phyloP scores from a whole-genome alignment of 768 basidiomycete species.

The Mycena filopes region DNA sequence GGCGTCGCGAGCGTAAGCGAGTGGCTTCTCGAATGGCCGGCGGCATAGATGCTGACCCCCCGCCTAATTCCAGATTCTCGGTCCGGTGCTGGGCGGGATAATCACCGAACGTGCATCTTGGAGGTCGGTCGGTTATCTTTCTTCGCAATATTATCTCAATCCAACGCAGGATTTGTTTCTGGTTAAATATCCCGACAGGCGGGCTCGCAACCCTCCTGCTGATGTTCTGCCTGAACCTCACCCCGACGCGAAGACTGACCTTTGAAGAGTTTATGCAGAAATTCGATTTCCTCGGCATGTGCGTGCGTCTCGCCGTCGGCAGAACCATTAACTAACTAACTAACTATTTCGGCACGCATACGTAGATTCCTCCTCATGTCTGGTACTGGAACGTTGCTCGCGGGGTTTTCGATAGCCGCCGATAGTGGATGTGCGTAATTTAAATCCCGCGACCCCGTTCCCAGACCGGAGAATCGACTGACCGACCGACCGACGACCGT shows the following conservation, averaged over 20 bases:
- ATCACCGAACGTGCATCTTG: slow-evolving; percentile 18
- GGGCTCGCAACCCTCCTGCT: slow-evolving; percentile 19
- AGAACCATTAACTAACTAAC: no score
- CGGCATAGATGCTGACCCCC: neutral
- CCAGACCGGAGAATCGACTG: no score
- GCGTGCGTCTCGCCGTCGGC: no score
- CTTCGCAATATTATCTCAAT: neutral
- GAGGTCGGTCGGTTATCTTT: slow-evolving; percentile 19
- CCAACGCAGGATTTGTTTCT: slow-evolving; percentile 4
- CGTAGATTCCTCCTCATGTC: slow-evolving; percentile 24
- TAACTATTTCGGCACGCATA: neutral
- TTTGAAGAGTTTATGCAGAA: slow-evolving; percentile 18
- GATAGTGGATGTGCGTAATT: slow-evolving; percentile 18
- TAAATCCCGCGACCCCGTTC: neutral
- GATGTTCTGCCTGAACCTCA: slow-evolving; percentile 17
- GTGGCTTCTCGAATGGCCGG: neutral
- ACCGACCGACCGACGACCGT: neutral
- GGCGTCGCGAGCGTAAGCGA: slow-evolving; percentile 19
- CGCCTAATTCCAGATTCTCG: slow-evolving; percentile 8
- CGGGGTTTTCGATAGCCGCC: slow-evolving; percentile 21
- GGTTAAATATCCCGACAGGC: slow-evolving; percentile 22
- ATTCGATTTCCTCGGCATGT: slow-evolving; percentile 26
- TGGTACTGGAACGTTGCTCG: slow-evolving; percentile 19
- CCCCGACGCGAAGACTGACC: slow-evolving; percentile 16
- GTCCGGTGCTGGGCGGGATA: slow-evolving; percentile 15